Conservation (phyloP, 129 eudicot genomes). For the Lactuca sativa region DNA sequence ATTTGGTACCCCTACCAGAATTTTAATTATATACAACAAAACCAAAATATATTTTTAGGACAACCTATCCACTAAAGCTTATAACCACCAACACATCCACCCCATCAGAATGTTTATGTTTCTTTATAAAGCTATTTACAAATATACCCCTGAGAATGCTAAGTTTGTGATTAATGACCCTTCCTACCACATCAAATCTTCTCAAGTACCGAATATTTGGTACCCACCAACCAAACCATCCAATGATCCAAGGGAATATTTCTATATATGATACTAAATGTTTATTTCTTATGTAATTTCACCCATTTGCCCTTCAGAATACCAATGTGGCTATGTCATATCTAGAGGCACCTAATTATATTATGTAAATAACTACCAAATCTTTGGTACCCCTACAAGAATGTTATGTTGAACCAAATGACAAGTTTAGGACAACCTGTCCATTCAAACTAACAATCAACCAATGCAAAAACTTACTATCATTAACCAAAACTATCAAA, state of each 20-base stretch:
- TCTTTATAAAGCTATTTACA: background rate
- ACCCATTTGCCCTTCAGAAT: background rate
- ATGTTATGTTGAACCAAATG: background rate
- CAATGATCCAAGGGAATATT: background rate
- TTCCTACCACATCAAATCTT: constrained; percentile 14
- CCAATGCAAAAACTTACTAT: background rate
- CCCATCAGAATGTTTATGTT: background rate
- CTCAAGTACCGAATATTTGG: constrained; percentile 7
- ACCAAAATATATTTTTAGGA: background rate
- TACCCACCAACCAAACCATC: constrained; percentile 1
- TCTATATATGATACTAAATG: background rate
- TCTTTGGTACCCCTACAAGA: background rate
- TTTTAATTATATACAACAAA: background rate
- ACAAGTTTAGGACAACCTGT: constrained; percentile 12
- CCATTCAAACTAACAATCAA: constrained; percentile 8
- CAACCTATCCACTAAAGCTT: background rate
- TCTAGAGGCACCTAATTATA: background rate
- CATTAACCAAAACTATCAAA: background rate
- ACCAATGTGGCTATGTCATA: background rate
- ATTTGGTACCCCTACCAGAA: background rate
- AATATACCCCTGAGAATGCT: background rate
- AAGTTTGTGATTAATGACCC: constrained; percentile 2
- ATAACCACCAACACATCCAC: constrained; percentile 3
- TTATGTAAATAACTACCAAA: background rate
- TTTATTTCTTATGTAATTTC: background rate